Base-by-base conservation (phyloP, 2,329 filamentous ascomycete species). In the Colletotrichum sp. region DNA sequence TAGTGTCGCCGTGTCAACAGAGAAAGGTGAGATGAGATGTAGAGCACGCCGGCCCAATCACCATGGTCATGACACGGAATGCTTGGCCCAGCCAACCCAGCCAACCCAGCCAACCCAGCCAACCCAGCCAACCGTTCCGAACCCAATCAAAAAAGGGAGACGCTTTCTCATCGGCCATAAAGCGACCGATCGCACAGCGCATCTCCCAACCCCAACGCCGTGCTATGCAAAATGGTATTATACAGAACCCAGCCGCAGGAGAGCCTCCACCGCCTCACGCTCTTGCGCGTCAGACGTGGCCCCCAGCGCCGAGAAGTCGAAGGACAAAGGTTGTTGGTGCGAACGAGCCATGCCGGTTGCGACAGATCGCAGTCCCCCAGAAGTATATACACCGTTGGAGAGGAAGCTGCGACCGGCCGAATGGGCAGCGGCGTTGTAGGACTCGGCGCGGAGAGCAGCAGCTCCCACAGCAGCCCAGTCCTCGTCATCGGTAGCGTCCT, bases 401-500 rank as follows among this genome's bases (percentile, higher is more conserved):
- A 85, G 79, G 81, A 87, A 83, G 66, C 76, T 77, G 69, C 72
- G 72, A 57, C 75, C 75, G n/a, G 65, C 70, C 83, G 91, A 85
- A 84, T 90, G 83, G 88, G 92, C 84, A 69, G 87, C 85, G 9
- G 82, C 89, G 78, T 84, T 89, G 69, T 92, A 92, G 8, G 91
- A 93, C 63, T 89, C 88, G 73, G 90, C 90, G 76, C 96, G 92
- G 78, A 98, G 89, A 77, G 95, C 94, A 69, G 94, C 95, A 34
- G 96, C 95, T 69, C 95, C 96, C 75, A 98, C 93, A 66, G 94
- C 92, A 61, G 94, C 95, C 96, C 96, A 98, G 84, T 98, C 96
- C 84, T 98, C 96, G 81, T 98, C 95, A 81, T 98, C 97, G 29
- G 97, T 98, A 73, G 94, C 90, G 80, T 98, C 95, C 77, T 94